Evolutionary conservation across 805 yeast species (phyloP), one percentile per base, ranked within the genome.

Genomic region (Yamadazyma laniorum): DNA sequence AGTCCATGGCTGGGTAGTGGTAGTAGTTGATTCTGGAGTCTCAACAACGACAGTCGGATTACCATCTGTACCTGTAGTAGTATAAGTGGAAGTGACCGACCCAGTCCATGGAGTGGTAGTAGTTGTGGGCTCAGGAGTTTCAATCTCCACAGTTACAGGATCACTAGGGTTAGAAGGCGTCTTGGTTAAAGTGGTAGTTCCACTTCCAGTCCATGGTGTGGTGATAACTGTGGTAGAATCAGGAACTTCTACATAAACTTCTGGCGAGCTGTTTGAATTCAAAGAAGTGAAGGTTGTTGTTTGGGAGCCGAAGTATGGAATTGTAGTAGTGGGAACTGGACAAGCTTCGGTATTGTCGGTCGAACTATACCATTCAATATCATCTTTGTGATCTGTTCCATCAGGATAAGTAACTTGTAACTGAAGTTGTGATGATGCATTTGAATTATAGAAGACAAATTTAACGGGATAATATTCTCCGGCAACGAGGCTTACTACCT

Each of bases 51-150:
- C 32, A 9, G 32, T 29, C 15, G 9, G n/a, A 11, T 9, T 7
- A 29, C 18, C 32, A 18, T 15, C n/a, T 12, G 16, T 6, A 18
- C n/a, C n/a, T 7, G 32, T 11, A 6, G 32, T 18, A 18, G 32
- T 29, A 16, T 6, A 7, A 16, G 32, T 29, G 9, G 18, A 7
- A 29, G 32, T 9, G 6, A 7, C 32, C n/a, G 32, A 29, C 8
- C 32, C 32, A 11, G 32, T 29, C 32, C 32, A 29, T 29, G 18
- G 18, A 6, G 32, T 29, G 32, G 18, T 29, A 18, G 21, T 29
- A 7, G 32, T n/a, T 6, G 21, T 18, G 9, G 32, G 7, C 15
- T 16, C 21, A 13, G 32, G 21, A 16, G 32, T 15, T 15, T 18
- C 18, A n/a, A 29, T 16, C 8, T n/a, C 18, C 8, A 18, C 32